Base-by-base conservation (phyloP, 768 basidiomycete species). In the Cystofilobasidium ferigula region DNA sequence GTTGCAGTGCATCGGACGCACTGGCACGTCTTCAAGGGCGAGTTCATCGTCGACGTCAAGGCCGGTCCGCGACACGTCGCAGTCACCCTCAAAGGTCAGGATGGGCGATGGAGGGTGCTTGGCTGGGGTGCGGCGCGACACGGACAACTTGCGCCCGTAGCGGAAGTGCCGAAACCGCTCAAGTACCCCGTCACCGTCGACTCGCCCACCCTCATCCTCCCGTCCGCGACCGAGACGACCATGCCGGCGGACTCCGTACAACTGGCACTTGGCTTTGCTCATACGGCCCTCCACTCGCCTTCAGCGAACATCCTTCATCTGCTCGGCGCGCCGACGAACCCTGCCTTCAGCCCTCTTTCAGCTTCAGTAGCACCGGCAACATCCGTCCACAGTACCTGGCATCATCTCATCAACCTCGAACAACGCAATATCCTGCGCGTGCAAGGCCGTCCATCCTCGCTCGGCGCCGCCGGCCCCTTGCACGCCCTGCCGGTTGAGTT, bases 21-120 rank as follows among this genome's bases (percentile, higher is more conserved):
- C 51, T 54, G 51, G 51, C 51, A 54, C 30, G 51, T 54, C 51
- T 54, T 54, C 16, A 28, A 54, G 16, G 51, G 7, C 51, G 26
- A 28, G 30, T 2, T 14, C 18, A 22, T 54, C 30, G 14, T 10
- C 51, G 51, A 54, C 51, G 2, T 54, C 4, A 3, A 54, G 28
- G 51, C 51, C 30, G 51, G 51, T 10, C 51, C 51, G 2, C 4
- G 51, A 8, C 51, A 54, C 20, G 51, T 18, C 5, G 32, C 32
- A 28, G 28, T 32, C 6, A 28, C 32, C 30, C 30, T 54, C 26
- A 1, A 14, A 2, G 28, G 18, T 4, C 4, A 30, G 28, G 7
- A 18, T 10, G 3, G 4, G 30, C 3, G 14, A 1, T 32, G 26
- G 51, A 16, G 51, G 14, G 51, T 54, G 28, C 26, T 54, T 14